Evolutionary conservation across 2,329 filamentous ascomycete species (phyloP).

Genomic region (Westerdykella aurantiaca): DNA sequence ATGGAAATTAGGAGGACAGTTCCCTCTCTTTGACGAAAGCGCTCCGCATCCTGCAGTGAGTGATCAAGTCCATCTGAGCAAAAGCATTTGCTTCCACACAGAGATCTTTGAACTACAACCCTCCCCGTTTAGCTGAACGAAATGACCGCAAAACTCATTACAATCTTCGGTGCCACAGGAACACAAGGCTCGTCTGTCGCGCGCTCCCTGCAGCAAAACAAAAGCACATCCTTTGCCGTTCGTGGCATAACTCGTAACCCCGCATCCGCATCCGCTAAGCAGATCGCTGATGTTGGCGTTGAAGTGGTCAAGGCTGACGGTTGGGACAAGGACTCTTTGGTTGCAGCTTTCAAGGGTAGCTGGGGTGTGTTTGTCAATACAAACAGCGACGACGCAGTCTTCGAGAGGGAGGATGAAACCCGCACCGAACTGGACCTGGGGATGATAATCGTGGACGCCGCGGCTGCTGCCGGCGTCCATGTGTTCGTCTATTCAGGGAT

Average conservation of each 20-base stretch:
- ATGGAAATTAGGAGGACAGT: too few species aligned
- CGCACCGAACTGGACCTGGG: conserved; percentile 15
- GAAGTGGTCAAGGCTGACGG: conserved; percentile 17
- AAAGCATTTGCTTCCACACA: too few species aligned
- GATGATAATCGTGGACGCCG: conserved; percentile 14
- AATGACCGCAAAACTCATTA: conserved; percentile 24
- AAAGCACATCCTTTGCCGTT: conserved; percentile 39
- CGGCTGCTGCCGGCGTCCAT: conserved; percentile 9
- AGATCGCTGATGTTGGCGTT: conserved; percentile 28
- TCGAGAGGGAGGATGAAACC: conserved; percentile 10
- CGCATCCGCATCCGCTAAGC: conserved; percentile 43
- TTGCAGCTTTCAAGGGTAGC: conserved; percentile 15
- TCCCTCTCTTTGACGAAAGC: too few species aligned
- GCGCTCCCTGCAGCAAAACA: conserved; percentile 28
- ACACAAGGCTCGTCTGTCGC: conserved; percentile 41
- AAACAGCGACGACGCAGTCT: conserved; percentile 14
- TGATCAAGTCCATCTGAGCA: too few species aligned
- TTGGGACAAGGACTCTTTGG: conserved; percentile 15
- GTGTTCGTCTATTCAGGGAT: conserved; percentile 18
- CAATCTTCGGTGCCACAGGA: conserved; percentile 36
- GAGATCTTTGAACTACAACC: too few species aligned
- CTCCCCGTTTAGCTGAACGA: too few species aligned
- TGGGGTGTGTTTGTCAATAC: conserved; percentile 21
- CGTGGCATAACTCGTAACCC: conserved; percentile 54
- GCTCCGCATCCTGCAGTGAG: too few species aligned